Conservation (phyloP, 352 stramenopile genomes). For the Pythium apleroticum region DNA sequence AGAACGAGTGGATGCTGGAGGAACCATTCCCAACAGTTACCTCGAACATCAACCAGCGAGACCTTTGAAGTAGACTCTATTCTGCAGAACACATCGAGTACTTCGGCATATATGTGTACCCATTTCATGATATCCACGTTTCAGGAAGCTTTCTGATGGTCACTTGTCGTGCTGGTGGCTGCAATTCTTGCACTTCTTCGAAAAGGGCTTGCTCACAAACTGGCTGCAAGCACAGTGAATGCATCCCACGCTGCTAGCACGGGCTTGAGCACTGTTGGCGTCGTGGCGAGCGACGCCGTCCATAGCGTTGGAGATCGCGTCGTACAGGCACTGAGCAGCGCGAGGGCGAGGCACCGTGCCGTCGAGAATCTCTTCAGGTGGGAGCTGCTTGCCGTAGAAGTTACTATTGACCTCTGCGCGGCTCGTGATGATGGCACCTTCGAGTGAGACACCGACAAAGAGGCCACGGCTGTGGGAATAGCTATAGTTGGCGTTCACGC, state of each 20-base stretch:
- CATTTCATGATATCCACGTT: neutral
- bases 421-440: constrained; percentile 91
- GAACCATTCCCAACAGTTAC: no score
- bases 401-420: constrained; percentile 93
- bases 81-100: no score
- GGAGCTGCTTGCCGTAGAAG: constrained; percentile 91
- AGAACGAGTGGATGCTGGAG: no score
- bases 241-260: constrained; percentile 34
- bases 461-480: constrained; percentile 93
- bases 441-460: constrained; percentile 92
- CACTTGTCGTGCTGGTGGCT: constrained; percentile 55
- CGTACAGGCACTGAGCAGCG: constrained; percentile 73
- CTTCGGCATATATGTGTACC: no score
- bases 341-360: constrained; percentile 55
- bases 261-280: constrained; percentile 23
- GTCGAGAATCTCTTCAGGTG: constrained; percentile 73
- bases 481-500: constrained; percentile 92
- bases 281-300: constrained; percentile 67
- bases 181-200: constrained; percentile 80
- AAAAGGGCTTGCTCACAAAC: constrained; percentile 67
- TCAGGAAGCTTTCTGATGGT: neutral
- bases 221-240: constrained; percentile 52
- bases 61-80: no score
- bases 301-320: constrained; percentile 74
- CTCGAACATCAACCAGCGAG: no score